phyloP scores from a whole-genome alignment of 2,329 filamentous ascomycete genomes.

The Tolypocladium tundrense region DNA sequence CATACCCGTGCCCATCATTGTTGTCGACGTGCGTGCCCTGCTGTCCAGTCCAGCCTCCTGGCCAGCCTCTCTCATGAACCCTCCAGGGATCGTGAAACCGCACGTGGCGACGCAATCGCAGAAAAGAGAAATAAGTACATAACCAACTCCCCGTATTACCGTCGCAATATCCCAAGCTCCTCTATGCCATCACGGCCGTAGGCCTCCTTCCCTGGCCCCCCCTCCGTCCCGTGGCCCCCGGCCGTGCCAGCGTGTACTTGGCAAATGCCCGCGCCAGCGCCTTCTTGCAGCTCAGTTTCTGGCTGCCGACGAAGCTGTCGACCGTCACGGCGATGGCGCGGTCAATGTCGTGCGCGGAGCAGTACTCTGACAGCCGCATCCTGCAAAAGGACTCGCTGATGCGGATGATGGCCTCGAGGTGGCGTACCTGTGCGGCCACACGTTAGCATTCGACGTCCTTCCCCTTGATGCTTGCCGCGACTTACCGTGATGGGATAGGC shows the following conservation, averaged over 20 bases:
- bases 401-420: conserved; percentile 95
- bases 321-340: conserved; percentile 95
- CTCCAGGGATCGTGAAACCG: background rate
- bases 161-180: background rate
- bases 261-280: conserved; percentile 88
- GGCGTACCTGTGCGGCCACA: conserved; percentile 59
- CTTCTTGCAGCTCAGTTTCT: conserved; percentile 98
- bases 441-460: background rate
- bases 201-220: conserved; percentile 13
- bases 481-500: conserved; percentile 96
- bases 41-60: no score
- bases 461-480: conserved; percentile 7
- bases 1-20: background rate
- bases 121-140: background rate
- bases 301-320: conserved; percentile 88
- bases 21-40: background rate
- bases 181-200: conserved; percentile 17
- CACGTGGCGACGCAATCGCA: background rate
- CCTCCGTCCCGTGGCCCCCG: conserved; percentile 22
- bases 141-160: background rate
- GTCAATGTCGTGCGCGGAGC: conserved; percentile 81
- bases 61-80: background rate
- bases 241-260: conserved; percentile 66
- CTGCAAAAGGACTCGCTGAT: conserved; percentile 91
- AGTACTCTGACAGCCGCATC: conserved; percentile 97